These are phyloP conservation scores for Fonsecaea nubica DNA, from an alignment of 2,329 filamentous ascomycete genomes.

Conservation along the genomic window DNA sequence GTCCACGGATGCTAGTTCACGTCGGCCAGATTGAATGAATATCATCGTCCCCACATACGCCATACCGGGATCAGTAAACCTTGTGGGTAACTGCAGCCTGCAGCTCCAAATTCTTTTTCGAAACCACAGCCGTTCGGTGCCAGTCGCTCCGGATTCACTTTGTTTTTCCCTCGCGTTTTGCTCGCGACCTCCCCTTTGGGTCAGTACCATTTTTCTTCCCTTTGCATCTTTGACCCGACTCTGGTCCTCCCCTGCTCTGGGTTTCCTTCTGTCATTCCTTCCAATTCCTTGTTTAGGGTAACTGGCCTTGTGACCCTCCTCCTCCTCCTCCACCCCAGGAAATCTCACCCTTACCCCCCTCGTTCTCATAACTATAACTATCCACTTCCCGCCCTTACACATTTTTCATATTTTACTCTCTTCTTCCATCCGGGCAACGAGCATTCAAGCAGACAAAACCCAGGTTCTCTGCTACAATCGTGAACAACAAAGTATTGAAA, in stretches of 20 bases:
- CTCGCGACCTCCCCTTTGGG: not conserved
- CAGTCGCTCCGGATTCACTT: conserved; percentile 12
- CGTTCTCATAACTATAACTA: conserved; percentile 16
- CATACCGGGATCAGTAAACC: conserved; percentile 29
- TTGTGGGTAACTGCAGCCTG: conserved; percentile 1
- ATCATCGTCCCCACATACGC: conserved; percentile 35
- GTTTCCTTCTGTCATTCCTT: conserved; percentile 15
- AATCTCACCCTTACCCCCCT: conserved; percentile 12
- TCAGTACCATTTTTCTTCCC: conserved; percentile 1
- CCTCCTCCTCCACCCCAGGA: not conserved
- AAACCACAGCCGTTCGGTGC: conserved; percentile 3
- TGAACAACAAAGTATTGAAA: not conserved
- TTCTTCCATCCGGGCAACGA: not conserved
- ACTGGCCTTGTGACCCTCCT: conserved; percentile 5
- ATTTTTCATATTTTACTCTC: not conserved
- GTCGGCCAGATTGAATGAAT: conserved; percentile 7
- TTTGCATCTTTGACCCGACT: not conserved
- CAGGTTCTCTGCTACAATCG: not conserved
- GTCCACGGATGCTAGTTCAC: not conserved
- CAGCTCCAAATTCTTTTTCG: conserved; percentile 16
- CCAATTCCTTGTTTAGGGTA: not conserved
- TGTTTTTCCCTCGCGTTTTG: not conserved
- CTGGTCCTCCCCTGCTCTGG: not conserved
- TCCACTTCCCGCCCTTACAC: conserved; percentile 5
- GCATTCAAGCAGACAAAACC: not conserved